These are phyloP conservation scores for Exophiala phaeomuriformis DNA, from an alignment of 2,329 filamentous ascomycete species.

Conservation along the genomic window DNA sequence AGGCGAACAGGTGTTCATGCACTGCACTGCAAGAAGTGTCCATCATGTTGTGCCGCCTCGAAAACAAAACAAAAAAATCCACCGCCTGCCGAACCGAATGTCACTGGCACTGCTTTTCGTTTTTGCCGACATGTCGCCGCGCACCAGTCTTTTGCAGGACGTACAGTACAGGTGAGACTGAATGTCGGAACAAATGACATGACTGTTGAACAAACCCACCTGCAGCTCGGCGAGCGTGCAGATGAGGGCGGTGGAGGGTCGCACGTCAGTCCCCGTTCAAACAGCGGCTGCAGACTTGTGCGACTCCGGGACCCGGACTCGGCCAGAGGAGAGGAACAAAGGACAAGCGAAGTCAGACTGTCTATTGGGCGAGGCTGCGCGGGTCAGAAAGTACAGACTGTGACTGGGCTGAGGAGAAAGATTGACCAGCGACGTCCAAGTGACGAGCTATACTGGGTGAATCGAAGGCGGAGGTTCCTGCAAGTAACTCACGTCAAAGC, in stretches of 20 bases:
- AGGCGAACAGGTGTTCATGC: slow-evolving; percentile 28
- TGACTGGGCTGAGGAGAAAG: background rate
- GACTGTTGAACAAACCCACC: background rate
- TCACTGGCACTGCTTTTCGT: too few species aligned
- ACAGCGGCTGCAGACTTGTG: slow-evolving; percentile 7
- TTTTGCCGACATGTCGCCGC: too few species aligned
- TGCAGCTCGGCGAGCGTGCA: background rate
- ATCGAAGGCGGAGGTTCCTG: too few species aligned
- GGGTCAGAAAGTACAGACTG: background rate
- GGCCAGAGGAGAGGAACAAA: background rate
- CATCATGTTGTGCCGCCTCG: too few species aligned
- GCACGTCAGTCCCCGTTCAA: slow-evolving; percentile 12
- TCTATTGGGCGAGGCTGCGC: background rate
- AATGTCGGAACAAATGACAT: background rate
- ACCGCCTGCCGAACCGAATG: too few species aligned
- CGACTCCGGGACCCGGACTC: background rate
- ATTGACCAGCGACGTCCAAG: background rate
- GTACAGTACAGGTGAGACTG: too few species aligned
- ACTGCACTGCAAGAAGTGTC: background rate
- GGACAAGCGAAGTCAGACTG: background rate
- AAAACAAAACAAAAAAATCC: too few species aligned
- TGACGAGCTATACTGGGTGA: too few species aligned
- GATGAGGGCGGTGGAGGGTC: slow-evolving; percentile 17
- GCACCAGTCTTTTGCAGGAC: too few species aligned
- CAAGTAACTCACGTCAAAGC: too few species aligned